Evolutionary conservation across 2,329 filamentous ascomycete species (phyloP), one percentile per base, ranked within the genome.

Genomic region (Colletotrichum zoysiae): DNA sequence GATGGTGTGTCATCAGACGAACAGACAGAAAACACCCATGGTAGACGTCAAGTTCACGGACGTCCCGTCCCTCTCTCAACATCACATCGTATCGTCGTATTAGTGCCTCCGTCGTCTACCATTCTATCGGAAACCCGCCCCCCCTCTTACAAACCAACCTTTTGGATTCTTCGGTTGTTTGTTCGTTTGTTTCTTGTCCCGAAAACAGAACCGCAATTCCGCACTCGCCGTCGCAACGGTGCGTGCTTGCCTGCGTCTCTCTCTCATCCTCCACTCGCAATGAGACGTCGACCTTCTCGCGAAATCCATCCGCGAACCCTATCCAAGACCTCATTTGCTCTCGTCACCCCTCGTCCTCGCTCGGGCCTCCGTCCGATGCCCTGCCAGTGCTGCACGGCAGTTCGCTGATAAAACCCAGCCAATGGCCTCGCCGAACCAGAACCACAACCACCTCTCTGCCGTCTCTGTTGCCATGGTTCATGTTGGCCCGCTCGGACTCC

Each of bases 211-310:
- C 30, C 30, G 30, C 30, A 38, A 40, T 40, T 40, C 38, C 38
- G 38, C 38, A 14, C 38, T 12, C 38, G 9, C 30, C 38, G 38
- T n/a, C 14, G 8, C 26, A 30, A 5, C 3, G 4, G 30, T 30
- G 4, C 30, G 30, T 30, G 30, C 30, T 30, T 30, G 30, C 30
- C 4, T 30, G 30, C 30, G 30, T 30, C 30, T 30, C 14, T 18
- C 6, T 7, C 26, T 7, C 46, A 8, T n/a, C 46, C 23, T 51
- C 48, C 7, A 9, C 23, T 26, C 23, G 3, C 5, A 23, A 51
- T 68, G 65, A 69, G 69, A 68, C 65, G 44, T 44, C 65, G 38
- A 68, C 53, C 48, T 68, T 38, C 48, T 59, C 65, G 26, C 53
- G 44, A 55, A 14, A 59, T 53, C 63, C 63, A 23, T 67, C n/a